Evolutionary conservation across 331 rosid genomes (phyloP).

Genomic region (Erythrophleum ivorense): DNA sequence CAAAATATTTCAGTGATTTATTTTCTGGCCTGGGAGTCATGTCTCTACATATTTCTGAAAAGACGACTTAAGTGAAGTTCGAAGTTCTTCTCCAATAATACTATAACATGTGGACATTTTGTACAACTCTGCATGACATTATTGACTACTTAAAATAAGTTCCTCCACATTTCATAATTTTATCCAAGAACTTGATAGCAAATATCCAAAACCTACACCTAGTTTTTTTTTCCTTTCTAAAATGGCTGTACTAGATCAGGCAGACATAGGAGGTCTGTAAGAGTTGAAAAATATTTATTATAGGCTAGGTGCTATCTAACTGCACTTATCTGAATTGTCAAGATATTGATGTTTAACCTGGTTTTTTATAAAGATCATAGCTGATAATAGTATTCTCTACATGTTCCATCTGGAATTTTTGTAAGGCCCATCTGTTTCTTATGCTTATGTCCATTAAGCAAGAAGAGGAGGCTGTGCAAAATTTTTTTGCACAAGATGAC

Average conservation of each 20-base stretch:
- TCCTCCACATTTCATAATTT: no score
- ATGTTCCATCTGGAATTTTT: conserved; percentile 10
- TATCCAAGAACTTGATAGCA: no score
- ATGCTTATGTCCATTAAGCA: neutral
- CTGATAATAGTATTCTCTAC: conserved; percentile 18
- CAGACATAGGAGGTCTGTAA: neutral
- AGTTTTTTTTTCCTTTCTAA: no score
- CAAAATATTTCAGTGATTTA: neutral
- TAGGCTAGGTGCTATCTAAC: conserved; percentile 15
- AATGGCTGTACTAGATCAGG: neutral
- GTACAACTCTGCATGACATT: no score
- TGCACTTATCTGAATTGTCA: neutral
- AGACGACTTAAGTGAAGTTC: no score
- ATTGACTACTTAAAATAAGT: no score
- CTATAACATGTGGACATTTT: no score
- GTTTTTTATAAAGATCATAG: neutral
- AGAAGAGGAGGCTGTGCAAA: neutral
- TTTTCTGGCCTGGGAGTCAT: conserved; percentile 21
- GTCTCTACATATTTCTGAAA: neutral
- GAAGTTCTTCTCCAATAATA: no score
- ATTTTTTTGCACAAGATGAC: neutral
- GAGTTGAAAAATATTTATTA: neutral
- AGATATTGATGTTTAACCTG: neutral
- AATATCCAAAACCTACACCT: no score
- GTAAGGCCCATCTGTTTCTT: conserved; percentile 8